These are phyloP conservation scores for Kwoniella heveanensis DNA, from an alignment of 768 basidiomycete genomes.

Conservation along the genomic window DNA sequence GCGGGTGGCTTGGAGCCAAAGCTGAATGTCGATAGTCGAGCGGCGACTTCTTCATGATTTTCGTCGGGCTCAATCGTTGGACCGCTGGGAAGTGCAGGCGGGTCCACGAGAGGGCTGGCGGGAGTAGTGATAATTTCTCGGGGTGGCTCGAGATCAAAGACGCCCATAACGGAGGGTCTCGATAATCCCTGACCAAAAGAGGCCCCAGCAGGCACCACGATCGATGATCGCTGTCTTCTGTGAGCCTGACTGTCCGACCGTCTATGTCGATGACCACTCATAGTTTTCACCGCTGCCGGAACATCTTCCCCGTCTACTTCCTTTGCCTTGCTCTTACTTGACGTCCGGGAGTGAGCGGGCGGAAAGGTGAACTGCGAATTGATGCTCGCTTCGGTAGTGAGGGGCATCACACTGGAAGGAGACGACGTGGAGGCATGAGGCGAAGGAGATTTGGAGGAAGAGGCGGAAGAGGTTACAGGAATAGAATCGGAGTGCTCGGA, in stretches of 20 bases:
- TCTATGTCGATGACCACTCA: conserved; percentile 18
- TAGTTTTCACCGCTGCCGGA: not conserved
- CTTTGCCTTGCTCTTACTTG: conserved; percentile 21
- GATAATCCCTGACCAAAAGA: conserved; percentile 13
- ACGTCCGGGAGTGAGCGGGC: conserved; percentile 9
- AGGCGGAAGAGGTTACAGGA: conserved; percentile 7
- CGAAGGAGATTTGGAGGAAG: conserved; percentile 11
- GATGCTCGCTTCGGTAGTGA: conserved; percentile 23
- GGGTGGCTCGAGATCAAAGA: conserved; percentile 20
- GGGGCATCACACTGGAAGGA: conserved; percentile 13
- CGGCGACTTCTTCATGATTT: conserved; percentile 24
- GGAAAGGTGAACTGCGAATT: conserved; percentile 15
- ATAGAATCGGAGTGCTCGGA: conserved; percentile 21
- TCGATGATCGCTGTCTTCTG: conserved; percentile 24
- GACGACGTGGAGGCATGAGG: not conserved
- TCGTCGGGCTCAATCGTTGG: conserved; percentile 17
- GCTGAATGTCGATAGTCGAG: conserved; percentile 37
- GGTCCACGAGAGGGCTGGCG: conserved; percentile 37
- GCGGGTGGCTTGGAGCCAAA: conserved; percentile 40
- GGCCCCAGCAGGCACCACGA: conserved; percentile 10
- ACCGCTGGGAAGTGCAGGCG: conserved; percentile 11
- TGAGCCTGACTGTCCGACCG: conserved; percentile 30
- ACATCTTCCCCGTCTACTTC: conserved; percentile 6
- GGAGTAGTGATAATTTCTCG: conserved; percentile 43
- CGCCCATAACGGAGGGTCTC: conserved; percentile 20